Evolutionary conservation across 345 rosid genomes (phyloP).

Genomic region (Bruguiera sexangula): DNA sequence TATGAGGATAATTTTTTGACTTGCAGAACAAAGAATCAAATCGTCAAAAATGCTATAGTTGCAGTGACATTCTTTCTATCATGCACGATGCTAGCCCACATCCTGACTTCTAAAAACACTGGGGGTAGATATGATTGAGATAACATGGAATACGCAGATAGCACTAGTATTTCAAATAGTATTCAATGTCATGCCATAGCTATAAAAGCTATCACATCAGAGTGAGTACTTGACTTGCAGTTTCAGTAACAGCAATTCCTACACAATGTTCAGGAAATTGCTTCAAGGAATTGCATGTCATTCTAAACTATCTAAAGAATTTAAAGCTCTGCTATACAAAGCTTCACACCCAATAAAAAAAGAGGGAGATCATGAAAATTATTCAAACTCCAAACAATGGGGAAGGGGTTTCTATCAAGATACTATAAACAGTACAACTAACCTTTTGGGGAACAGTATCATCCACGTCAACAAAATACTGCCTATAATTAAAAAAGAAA

Average conservation of each 20-base stretch:
- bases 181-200: too few species aligned
- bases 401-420: background rate
- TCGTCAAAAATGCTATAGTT: background rate
- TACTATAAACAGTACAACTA: conserved; percentile 2
- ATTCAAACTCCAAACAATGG: background rate
- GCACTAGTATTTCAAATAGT: too few species aligned
- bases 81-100: background rate
- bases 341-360: background rate
- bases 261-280: background rate
- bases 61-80: background rate
- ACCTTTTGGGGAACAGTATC: conserved; percentile 41
- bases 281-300: background rate
- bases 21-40: background rate
- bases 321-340: background rate
- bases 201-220: too few species aligned
- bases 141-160: too few species aligned
- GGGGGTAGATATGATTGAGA: too few species aligned
- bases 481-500: conserved; percentile 23
- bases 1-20: background rate
- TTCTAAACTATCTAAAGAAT: background rate
- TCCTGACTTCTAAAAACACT: too few species aligned
- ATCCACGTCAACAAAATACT: conserved; percentile 37
- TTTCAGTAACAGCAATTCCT: background rate
- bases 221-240: background rate
- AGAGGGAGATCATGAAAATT: background rate